Conservation (phyloP, 2,329 filamentous ascomycete genomes). For the Clarireedia homoeocarpa region DNA sequence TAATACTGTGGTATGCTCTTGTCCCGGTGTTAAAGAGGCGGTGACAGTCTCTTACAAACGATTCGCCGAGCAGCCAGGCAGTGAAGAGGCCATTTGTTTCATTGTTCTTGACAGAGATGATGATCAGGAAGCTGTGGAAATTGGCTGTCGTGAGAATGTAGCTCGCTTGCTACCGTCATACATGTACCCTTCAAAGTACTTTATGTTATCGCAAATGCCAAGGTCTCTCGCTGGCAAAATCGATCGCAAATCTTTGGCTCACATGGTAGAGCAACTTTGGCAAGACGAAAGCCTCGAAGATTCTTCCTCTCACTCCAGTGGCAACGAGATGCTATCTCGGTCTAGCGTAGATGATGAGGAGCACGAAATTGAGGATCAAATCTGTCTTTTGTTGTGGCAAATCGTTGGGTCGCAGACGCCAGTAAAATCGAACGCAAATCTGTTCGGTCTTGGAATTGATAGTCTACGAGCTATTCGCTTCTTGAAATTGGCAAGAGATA, state of each 20-base stretch:
- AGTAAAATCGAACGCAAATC: neutral
- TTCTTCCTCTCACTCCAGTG: neutral
- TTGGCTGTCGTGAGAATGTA: neutral
- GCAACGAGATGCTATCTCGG: neutral
- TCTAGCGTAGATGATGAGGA: neutral
- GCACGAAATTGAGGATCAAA: neutral
- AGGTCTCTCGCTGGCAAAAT: slow-evolving; percentile 4
- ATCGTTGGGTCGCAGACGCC: neutral
- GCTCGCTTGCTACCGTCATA: neutral
- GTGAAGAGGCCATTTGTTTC: slow-evolving; percentile 2
- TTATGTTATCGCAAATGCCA: neutral
- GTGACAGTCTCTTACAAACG: slow-evolving; percentile 2
- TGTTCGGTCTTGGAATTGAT: neutral
- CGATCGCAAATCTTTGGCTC: neutral
- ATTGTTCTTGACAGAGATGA: neutral
- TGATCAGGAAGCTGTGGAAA: neutral
- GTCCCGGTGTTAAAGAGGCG: neutral
- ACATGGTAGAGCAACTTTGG: neutral
- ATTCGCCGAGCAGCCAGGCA: neutral
- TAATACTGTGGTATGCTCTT: neutral
- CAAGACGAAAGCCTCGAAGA: neutral
- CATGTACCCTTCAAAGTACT: slow-evolving; percentile 2
- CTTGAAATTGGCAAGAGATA: slow-evolving; percentile 1
- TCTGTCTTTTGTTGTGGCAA: neutral
- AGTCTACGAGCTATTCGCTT: slow-evolving; percentile 1